These are phyloP conservation scores for Alternaria brassicicola DNA, from an alignment of 2,329 filamentous ascomycete genomes.

Conservation along the genomic window DNA sequence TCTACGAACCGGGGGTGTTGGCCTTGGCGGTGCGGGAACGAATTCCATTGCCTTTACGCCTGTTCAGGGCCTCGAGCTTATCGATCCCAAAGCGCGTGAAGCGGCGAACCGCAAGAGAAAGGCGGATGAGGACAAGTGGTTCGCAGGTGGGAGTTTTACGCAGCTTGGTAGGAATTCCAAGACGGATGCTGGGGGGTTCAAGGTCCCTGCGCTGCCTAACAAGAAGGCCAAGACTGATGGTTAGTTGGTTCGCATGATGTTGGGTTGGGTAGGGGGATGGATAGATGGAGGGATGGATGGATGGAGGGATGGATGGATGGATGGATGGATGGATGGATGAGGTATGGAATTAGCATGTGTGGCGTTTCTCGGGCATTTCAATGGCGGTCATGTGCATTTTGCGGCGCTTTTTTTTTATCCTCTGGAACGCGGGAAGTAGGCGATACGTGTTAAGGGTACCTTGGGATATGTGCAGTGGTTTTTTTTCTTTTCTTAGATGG, in stretches of 20 bases:
- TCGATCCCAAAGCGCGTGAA: conserved; percentile 88
- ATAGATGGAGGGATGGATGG: no score
- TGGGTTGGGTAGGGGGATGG: no score
- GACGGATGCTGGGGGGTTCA: conserved; percentile 71
- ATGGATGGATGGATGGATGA: neutral
- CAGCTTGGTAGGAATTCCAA: conserved; percentile 67
- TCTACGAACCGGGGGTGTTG: conserved; percentile 81
- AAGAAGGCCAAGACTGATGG: conserved; percentile 63
- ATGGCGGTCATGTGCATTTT: neutral
- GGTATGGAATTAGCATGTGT: neutral
- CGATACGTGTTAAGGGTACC: no score
- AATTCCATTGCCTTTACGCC: conserved; percentile 92
- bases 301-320: neutral
- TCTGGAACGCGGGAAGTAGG: no score
- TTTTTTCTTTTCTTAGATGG: no score
- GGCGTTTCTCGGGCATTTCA: neutral
- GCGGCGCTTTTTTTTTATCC: neutral
- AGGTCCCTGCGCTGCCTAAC: conserved; percentile 76
- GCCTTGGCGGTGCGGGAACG: conserved; percentile 70
- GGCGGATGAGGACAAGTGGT: conserved; percentile 94
- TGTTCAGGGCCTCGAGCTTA: conserved; percentile 90
- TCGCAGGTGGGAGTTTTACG: conserved; percentile 96
- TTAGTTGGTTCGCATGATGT: neutral
- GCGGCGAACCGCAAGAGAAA: conserved; percentile 90
- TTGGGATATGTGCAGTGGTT: no score